Evolutionary conservation across 2,329 filamentous ascomycete genomes (phyloP).

Genomic region (Colletotrichum trifolii): DNA sequence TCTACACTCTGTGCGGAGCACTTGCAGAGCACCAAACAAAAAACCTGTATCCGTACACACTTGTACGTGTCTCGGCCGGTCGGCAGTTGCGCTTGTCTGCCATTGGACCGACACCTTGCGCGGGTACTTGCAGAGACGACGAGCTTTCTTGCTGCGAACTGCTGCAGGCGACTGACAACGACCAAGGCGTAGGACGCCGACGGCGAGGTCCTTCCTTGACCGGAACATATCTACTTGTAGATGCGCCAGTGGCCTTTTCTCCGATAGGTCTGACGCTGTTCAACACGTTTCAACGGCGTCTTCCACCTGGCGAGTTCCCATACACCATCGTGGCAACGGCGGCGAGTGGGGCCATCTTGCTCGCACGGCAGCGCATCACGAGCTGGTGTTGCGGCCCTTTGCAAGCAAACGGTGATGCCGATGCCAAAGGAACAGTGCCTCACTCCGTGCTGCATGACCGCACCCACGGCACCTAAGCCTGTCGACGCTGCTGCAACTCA

Average conservation of each 20-base stretch:
- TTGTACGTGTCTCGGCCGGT: constrained; percentile 6
- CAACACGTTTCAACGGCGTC: constrained; percentile 1
- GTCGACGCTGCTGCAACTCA: too few species aligned
- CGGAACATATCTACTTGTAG: neutral
- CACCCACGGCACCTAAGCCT: too few species aligned
- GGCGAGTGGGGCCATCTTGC: too few species aligned
- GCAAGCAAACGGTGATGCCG: too few species aligned
- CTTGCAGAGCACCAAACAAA: too few species aligned
- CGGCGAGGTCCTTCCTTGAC: constrained; percentile 16
- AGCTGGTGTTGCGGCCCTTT: too few species aligned
- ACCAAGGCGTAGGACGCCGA: neutral
- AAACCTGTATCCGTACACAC: neutral
- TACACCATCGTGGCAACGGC: too few species aligned
- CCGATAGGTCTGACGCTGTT: constrained; percentile 27
- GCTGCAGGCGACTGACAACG: constrained; percentile 24
- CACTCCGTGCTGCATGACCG: too few species aligned
- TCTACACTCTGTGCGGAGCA: too few species aligned
- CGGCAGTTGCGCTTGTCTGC: constrained; percentile 24
- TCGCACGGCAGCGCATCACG: too few species aligned
- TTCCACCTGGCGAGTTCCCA: constrained; percentile 1
- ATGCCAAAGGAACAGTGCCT: too few species aligned
- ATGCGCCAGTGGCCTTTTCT: constrained; percentile 14
- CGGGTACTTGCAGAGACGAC: neutral
- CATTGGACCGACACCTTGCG: neutral
- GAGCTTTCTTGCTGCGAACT: constrained; percentile 27